Base-by-base conservation (phyloP, 768 basidiomycete genomes). In the Leccinum boreale region DNA sequence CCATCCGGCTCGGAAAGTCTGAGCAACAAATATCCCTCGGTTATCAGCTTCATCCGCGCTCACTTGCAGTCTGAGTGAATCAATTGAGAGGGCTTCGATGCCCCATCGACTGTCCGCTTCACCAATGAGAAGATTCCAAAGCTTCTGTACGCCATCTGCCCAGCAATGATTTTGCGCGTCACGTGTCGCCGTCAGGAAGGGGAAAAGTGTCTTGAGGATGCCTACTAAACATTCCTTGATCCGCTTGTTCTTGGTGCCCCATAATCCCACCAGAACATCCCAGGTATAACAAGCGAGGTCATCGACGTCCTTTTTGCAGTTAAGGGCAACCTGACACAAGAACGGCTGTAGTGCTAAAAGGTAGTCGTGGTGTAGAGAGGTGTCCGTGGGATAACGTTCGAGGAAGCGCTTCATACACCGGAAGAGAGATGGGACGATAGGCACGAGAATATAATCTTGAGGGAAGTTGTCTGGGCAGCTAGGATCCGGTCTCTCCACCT, bases 171-270 rank as follows among this genome's bases (percentile, higher is more conserved):
- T 63, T 12, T 68, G 51, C 19, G 48, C 57, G 44, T 68, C 71
- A 36, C 72, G 61, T 35, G 71, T 73, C 31, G 78, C 74, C 0
- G 79, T 79, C 50, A 90, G 71, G 69, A 86, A 94, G 1, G 90
- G 90, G 45, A 95, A 81, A 4, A 97, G 76, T 14, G 79, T 76
- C 17, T 83, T 82, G 19, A 97, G 73, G 23, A 91, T 79, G n/a
- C 86, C 79, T 28, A 94, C 76, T 17, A 98, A 75, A 46, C 85
- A 81, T 70, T 95, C 94, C 68, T 94, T 94, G 62, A 89, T 75
- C 8, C 78, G 70, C 58, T 82, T 85, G 69, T 85, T 87, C 73
- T 92, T 93, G 17, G 88, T 88, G 2, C 79, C 78, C 93, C 93
- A 97, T 24, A 96, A 73, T 2, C 73, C 74, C 3, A 94, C 77